Base-by-base conservation (phyloP, 306 rosid species). In the Quercus alba region DNA sequence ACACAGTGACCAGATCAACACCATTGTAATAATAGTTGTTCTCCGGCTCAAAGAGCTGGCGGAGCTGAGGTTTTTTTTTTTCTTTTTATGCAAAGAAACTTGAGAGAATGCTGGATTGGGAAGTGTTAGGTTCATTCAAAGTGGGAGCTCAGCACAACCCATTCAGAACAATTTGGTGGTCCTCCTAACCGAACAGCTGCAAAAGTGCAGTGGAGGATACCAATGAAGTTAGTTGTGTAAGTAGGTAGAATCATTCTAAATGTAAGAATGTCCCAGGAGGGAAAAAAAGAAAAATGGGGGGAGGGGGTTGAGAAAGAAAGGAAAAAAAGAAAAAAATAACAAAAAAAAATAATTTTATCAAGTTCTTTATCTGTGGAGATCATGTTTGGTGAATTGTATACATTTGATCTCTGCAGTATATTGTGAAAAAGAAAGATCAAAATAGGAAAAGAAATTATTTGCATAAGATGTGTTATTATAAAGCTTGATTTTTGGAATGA, bases 341-440 rank as follows among this genome's bases (percentile, higher is more conserved):
- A 30, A 67, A 81, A 70, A 19, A 19, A 78, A 82, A 78, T 15
- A 62, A 61, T 85, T 31, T 33, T 81, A 78, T 57, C 83, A 80
- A 70, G 64, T 84, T 86, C 75, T 86, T 84, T 85, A 78, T 75
- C 90, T 77, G 88, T 90, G 55, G 91, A 87, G 94, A 82, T 89
- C 92, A 70, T 80, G 84, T 88, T 81, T 84, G 87, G 71, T 73
- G 80, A 88, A 95, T 84, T 91, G 97, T 91, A 85, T 86, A 87
- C 97, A 90, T 75, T 26, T 81, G 95, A 87, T 93, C 96, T 89
- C 94, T 90, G 82, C 94, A 85, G 89, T 77, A 75, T 84, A 75
- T 77, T 69, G 87, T 87, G 88, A 64, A 85, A 89, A 84, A 82
- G 81, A 80, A 83, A 76, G 56, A 84, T 75, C 84, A 61, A 61